phyloP scores from a whole-genome alignment of 768 basidiomycete genomes.

The Lenzites betulinus region DNA sequence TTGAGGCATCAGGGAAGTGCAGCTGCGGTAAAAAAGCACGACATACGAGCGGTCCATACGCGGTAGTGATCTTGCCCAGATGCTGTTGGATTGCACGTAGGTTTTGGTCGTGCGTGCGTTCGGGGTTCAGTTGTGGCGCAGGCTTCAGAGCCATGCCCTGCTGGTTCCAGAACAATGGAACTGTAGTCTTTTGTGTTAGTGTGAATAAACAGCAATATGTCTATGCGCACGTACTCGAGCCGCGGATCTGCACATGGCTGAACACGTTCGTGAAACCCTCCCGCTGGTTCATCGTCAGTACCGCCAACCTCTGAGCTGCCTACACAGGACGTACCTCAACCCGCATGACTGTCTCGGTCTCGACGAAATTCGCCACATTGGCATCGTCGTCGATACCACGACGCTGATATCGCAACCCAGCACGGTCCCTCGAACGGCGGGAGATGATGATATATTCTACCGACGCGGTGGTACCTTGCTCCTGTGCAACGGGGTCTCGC shows the following conservation, averaged over 20 bases:
- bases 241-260: constrained; percentile 88
- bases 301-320: too few species aligned
- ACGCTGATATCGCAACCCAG: constrained; percentile 92
- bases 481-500: constrained; percentile 43
- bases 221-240: constrained; percentile 66
- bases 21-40: neutral
- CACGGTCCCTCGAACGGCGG: constrained; percentile 83
- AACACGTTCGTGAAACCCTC: constrained; percentile 78
- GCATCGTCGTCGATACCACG: constrained; percentile 93
- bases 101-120: constrained; percentile 74
- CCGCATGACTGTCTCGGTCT: constrained; percentile 87
- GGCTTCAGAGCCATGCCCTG: constrained; percentile 86
- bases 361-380: constrained; percentile 94
- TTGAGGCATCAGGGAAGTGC: neutral
- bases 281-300: constrained; percentile 46
- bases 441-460: constrained; percentile 86
- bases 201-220: neutral
- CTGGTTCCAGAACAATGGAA: constrained; percentile 94
- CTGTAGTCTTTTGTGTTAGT: constrained; percentile 40
- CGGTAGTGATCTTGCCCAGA: constrained; percentile 60
- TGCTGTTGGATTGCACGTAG: constrained; percentile 72
- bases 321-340: constrained; percentile 58
- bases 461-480: constrained; percentile 38
- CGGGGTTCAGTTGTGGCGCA: constrained; percentile 72
- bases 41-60: constrained; percentile 81